Conservation (phyloP, 176 grass and related monocot species). For the Oryza meridionalis region DNA sequence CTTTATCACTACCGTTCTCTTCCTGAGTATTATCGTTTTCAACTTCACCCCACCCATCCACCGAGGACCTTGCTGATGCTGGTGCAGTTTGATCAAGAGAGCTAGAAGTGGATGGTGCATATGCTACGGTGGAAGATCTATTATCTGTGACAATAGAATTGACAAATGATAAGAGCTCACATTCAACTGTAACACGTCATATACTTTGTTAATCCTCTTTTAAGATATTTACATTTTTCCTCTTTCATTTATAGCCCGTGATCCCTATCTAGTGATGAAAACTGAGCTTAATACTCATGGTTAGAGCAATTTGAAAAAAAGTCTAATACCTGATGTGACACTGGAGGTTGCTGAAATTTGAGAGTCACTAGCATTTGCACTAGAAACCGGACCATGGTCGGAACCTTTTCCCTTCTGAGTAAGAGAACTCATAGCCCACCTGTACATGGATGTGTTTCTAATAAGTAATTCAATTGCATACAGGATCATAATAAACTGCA, state of each 20-base stretch:
- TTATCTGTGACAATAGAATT: slow-evolving; percentile 44
- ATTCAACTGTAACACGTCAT: background rate
- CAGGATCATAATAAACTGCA: slow-evolving; percentile 22
- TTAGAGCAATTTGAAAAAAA: slow-evolving; percentile 26
- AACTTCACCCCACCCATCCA: slow-evolving; percentile 85
- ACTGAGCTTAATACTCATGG: slow-evolving; percentile 7
- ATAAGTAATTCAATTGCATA: slow-evolving; percentile 29
- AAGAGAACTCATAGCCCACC: slow-evolving; percentile 99
- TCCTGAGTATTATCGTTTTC: slow-evolving; percentile 65
- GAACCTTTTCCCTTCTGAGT: slow-evolving; percentile 88
- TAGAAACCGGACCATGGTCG: slow-evolving; percentile 68
- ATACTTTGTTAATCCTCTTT: slow-evolving; percentile 21
- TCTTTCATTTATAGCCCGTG: background rate
- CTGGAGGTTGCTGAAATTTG: slow-evolving; percentile 55
- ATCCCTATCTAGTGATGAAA: background rate
- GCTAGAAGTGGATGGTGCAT: slow-evolving; percentile 53
- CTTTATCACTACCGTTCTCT: slow-evolving; percentile 66
- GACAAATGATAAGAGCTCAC: slow-evolving; percentile 36
- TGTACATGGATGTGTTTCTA: slow-evolving; percentile 47
- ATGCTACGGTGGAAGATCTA: slow-evolving; percentile 28
- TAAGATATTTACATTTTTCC: background rate
- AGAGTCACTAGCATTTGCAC: slow-evolving; percentile 60
- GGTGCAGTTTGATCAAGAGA: slow-evolving; percentile 70
- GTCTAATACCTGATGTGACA: slow-evolving; percentile 64
- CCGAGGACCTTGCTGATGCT: slow-evolving; percentile 73